Base-by-base conservation (phyloP, 805 yeast genomes). In the Kluyveromyces wickerhamii region DNA sequence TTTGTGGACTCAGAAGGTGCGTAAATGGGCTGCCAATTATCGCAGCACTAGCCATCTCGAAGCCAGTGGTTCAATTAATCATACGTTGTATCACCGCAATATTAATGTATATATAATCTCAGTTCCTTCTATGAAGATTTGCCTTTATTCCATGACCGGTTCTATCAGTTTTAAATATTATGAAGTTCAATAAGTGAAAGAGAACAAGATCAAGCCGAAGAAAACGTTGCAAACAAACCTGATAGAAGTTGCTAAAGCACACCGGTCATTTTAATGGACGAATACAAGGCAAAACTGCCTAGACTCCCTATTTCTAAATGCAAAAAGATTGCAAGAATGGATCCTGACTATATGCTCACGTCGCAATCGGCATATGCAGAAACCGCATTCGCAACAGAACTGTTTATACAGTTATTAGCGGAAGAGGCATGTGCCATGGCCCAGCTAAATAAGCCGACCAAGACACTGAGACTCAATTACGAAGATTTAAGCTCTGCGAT, bases 251-350 rank as follows among this genome's bases (percentile, higher is more conserved):
- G 12, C 3, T 3, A n/a, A 11, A 5, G 4, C 12, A 3, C 11
- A 4, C 25, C 4, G 25, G 27, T 9, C 5, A 13, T 7, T 9
- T 13, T 9, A 13, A 30, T 30, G 33, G 33, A 30, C 30, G 33
- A 39, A 28, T 14, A 38, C 34, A 35, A 22, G 13, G 15, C 16
- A 7, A 35, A 30, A 16, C 33, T 30, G 11, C 52, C 52, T 7
- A 36, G 40, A 22, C 32, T 54, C 9, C 59, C 59, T 11, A 21
- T 52, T 2, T 43, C 49, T 1, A 51, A 47, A 33, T 47, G 49
- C n/a, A 47, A 52, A 33, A 40, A 39, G 32, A 49, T 54, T 15
- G 54, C 57, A 15, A 46, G 41, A 27, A 45, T 46, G 15, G 57
- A 54, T 32, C 54, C 54, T 18, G 55, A 48, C 21, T 47, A 41